Base-by-base conservation (phyloP, 2,329 filamentous ascomycete species). In the Trichoderma arundinaceum region DNA sequence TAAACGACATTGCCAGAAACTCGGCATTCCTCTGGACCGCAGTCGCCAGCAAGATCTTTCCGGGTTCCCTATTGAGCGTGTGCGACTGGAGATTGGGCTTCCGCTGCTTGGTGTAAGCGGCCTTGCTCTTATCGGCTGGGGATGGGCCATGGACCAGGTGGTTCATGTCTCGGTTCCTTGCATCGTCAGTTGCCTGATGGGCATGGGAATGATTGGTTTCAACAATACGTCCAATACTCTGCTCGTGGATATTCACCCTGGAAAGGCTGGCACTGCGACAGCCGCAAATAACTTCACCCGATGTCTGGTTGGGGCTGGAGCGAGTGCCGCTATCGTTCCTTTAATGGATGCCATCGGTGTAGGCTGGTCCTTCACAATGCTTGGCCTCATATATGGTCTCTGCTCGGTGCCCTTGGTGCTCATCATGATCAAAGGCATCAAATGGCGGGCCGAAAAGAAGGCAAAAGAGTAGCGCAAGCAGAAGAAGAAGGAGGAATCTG, bases 271-370 rank as follows among this genome's bases (percentile, higher is more conserved):
- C 0, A 82, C 83, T 0, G 85, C 84, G 0, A 84, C 84, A 1
- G 85, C 85, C 0, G 81, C 84, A 0, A 86, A 84, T 67, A 88
- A 88, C 66, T 70, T 89, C 13, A 80, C 82, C 1, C 73, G 86
- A 5, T 88, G 86, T 64, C 72, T 85, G 2, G 71, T 88, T 2
- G 85, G 84, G 0, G 86, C 86, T 0, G 81, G 77, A 0, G 81
- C 81, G 1, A 84, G 80, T 15, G 84, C 83, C 0, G 77, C 82
- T 1, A 82, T 88, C 19, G 72, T 83, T 3, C 82, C 82, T 10
- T 79, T 88, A 79, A 81, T 84, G 9, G 68, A 82, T 8, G 75
- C 73, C 0, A 80, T 88, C 66, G 84, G 84, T 0, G 71, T 77
- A 0, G 85, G 84, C 0, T 84, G 84, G 79, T 78, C 82, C 0